Evolutionary conservation across 2,329 filamentous ascomycete genomes (phyloP), one percentile per base, ranked within the genome.

Genomic region (Scedosporium minutisporum): DNA sequence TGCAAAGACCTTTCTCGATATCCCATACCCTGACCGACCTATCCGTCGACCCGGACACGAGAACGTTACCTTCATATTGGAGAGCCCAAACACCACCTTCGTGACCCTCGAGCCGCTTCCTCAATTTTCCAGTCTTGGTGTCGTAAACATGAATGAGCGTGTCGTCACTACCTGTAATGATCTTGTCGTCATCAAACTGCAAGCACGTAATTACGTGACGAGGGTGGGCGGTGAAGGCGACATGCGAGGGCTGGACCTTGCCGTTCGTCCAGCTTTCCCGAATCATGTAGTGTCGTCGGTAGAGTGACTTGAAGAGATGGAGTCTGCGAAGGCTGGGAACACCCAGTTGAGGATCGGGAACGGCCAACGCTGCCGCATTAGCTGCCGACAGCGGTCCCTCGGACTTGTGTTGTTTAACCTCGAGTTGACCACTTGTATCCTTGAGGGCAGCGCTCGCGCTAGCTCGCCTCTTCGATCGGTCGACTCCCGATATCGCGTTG

Each of bases 1-100:
- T 93, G 74, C 93, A 97, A 57, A 90, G 84, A 0, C 93, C 95
- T 69, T 89, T 89, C 71, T 96, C 91, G 66, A 99, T 97, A 72
- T 99, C 93, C 95, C 95, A 99, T 0, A 99, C 93, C n/a, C 95
- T 87, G n/a, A 99, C 95, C 10, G 95, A 96, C 57, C 95, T 84
- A 75, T 99, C 95, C 0, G 95, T 99, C 6, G 93, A 97, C 2
- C 95, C 95, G 16, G 95, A 99, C 2, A 99, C 95, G 21, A 99
- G 78, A 16, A 90, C 91, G 71, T 97, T 97, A 60, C 93, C 93
- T 71, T 97, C 88, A 71, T 97, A 99, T 73, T 97, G 93, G 61
- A 99, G 77, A 33, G 95, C 95, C 95, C 95, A 99, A 1, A 99
- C 95, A 57, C 95, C 95, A 41, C 95, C 95, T 74, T 99, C 95